A percentile compares a stretch with the other conserved stretches of the same genome.
Evolutionary conservation across 495 filamentous ascomycete species (phyloP).

Genomic region (Haplographium delicatum): DNA sequence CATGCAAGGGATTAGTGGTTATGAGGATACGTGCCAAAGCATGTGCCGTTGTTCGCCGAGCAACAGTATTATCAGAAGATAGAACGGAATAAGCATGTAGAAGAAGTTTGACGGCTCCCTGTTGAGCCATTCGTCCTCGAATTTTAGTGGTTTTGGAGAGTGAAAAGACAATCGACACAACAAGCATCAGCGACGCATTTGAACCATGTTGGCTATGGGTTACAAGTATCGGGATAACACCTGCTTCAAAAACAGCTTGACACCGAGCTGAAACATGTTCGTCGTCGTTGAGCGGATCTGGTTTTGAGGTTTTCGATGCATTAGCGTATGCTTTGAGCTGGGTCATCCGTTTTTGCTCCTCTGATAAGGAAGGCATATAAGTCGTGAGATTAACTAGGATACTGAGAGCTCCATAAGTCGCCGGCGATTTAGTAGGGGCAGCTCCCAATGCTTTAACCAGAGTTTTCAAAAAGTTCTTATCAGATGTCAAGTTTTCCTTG

Average conservation of each 20-base stretch:
- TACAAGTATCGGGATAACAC: constrained; percentile 67
- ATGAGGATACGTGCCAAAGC: constrained; percentile 90
- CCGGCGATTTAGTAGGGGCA: constrained; percentile 55
- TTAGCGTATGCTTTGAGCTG: constrained; percentile 93
- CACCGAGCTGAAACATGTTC: constrained; percentile 72
- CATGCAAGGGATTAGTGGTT: constrained; percentile 75
- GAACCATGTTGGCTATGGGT: constrained; percentile 64
- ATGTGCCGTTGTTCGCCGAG: constrained; percentile 66
- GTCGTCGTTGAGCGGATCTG: constrained; percentile 67
- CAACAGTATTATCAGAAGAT: constrained; percentile 42
- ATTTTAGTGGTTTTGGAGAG: constrained; percentile 66
- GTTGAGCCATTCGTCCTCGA: constrained; percentile 77
- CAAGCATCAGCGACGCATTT: constrained; percentile 54
- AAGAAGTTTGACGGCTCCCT: constrained; percentile 83
- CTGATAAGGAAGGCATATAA: constrained; percentile 72
- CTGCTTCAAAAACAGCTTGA: constrained; percentile 67
- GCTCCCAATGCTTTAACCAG: constrained; percentile 61
- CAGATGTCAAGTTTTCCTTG: constrained; percentile 70
- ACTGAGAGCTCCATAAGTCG: constrained; percentile 79
- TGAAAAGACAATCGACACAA: constrained; percentile 70
- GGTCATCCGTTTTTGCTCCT: constrained; percentile 85
- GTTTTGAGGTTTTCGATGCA: constrained; percentile 55
- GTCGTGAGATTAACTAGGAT: constrained; percentile 76
- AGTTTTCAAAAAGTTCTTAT: constrained; percentile 57
- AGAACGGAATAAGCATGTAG: constrained; percentile 60